A percentile compares a stretch with the other conserved stretches of the same genome.
Evolutionary conservation across 2,329 filamentous ascomycete genomes (phyloP).

Genomic region (Xylariaceae sp.): DNA sequence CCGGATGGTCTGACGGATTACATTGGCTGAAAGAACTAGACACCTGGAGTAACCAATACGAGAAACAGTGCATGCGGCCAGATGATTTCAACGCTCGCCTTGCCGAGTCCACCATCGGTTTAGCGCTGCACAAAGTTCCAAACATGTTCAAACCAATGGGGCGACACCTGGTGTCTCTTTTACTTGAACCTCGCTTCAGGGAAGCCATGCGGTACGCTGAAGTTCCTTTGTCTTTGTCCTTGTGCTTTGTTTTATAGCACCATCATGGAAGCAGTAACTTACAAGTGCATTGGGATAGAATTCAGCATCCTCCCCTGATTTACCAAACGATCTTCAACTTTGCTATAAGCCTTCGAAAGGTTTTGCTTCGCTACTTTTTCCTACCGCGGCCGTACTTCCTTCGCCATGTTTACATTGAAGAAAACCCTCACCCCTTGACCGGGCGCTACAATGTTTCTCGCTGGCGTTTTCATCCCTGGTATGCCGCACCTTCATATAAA

Average conservation of each 20-base stretch:
- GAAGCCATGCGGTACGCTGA: too few relatives aligned
- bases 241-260: too few relatives aligned
- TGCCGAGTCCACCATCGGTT: too few relatives aligned
- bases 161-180: too few relatives aligned
- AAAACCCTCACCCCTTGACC: background rate
- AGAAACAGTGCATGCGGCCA: conserved; percentile 50
- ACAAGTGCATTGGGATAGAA: too few relatives aligned
- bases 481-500: too few relatives aligned
- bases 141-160: too few relatives aligned
- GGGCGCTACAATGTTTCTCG: background rate
- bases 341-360: background rate
- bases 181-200: background rate
- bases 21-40: conserved; percentile 58
- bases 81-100: conserved; percentile 3
- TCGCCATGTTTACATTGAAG: conserved; percentile 1
- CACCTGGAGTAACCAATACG: conserved; percentile 57
- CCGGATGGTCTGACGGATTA: conserved; percentile 40
- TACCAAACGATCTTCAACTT: background rate
- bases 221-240: too few relatives aligned
- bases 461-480: conserved; percentile 3
- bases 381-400: background rate
- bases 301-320: background rate
- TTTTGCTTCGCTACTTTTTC: background rate
- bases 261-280: too few relatives aligned
- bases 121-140: too few relatives aligned